Evolutionary conservation across 2,329 filamentous ascomycete genomes (phyloP).

Genomic region (Sordariomycetes sp.): DNA sequence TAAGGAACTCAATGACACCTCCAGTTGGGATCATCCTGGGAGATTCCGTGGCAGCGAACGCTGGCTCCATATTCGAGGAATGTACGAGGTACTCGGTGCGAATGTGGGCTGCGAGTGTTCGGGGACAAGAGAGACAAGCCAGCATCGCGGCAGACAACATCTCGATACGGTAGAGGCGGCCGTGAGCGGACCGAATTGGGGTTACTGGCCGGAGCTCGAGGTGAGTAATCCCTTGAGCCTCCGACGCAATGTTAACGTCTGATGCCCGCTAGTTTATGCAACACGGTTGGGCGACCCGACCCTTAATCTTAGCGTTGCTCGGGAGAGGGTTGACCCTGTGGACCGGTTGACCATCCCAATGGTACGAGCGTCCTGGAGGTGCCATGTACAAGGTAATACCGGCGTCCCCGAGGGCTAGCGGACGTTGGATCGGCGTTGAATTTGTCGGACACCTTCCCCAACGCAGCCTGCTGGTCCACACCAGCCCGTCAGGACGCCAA

Average conservation of each 20-base stretch:
- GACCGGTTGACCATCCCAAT: background rate
- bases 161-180: too few relatives aligned
- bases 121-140: too few relatives aligned
- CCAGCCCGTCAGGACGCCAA: background rate
- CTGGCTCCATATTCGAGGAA: background rate
- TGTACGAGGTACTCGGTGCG: background rate
- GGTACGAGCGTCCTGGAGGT: background rate
- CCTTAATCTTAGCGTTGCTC: background rate
- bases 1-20: too few relatives aligned
- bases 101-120: background rate
- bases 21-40: background rate
- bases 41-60: background rate
- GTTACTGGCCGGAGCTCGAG: too few relatives aligned
- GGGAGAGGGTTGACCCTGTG: background rate
- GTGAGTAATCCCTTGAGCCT: background rate
- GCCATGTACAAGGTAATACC: background rate
- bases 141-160: too few relatives aligned
- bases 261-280: background rate
- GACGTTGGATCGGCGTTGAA: background rate
- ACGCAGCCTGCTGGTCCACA: background rate
- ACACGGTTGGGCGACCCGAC: background rate
- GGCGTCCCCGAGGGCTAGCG: background rate
- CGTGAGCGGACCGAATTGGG: too few relatives aligned
- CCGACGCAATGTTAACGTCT: background rate
- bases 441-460: too few relatives aligned